Percentiles rank a stretch among this genome's conserved stretches.
Evolutionary conservation across 345 rosid species (phyloP).

Genomic region (Cochlearia excelsa): DNA sequence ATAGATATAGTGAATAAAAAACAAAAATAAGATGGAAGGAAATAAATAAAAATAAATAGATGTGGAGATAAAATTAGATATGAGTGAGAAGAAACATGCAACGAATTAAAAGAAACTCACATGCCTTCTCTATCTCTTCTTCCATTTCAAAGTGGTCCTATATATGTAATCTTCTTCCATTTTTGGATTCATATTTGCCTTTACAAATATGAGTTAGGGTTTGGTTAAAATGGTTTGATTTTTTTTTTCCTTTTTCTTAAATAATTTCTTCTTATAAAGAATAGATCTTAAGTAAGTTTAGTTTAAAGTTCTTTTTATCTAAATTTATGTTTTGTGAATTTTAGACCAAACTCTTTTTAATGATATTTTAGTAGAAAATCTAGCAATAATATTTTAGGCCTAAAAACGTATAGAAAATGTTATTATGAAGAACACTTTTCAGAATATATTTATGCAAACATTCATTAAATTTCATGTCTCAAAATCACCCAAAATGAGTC

Average conservation of each 20-base stretch:
- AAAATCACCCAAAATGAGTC: too few relatives aligned
- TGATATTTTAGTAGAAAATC: too few relatives aligned
- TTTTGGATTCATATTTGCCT: slow-evolving; percentile 24
- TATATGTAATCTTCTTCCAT: slow-evolving; percentile 22
- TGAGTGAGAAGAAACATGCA: slow-evolving; percentile 28
- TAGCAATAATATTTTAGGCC: too few relatives aligned
- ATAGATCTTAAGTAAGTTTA: too few relatives aligned
- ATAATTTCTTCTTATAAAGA: too few relatives aligned
- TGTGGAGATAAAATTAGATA: slow-evolving; percentile 16
- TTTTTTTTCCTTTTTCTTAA: not conserved
- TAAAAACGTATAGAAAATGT: too few relatives aligned
- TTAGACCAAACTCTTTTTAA: too few relatives aligned
- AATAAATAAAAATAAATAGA: not conserved
- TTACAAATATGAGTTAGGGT: not conserved
- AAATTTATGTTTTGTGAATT: too few relatives aligned
- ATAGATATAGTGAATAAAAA: not conserved
- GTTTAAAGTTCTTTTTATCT: too few relatives aligned
- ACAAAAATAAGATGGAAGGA: not conserved
- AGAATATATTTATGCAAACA: too few relatives aligned
- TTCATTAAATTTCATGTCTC: too few relatives aligned
- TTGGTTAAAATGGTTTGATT: slow-evolving; percentile 4
- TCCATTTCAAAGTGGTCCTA: slow-evolving; percentile 38
- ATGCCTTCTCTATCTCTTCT: slow-evolving; percentile 38
- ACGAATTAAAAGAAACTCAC: slow-evolving; percentile 38
- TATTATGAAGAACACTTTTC: too few relatives aligned